Base-by-base conservation (phyloP, 352 stramenopile genomes). In the Globisporangium canariense region DNA sequence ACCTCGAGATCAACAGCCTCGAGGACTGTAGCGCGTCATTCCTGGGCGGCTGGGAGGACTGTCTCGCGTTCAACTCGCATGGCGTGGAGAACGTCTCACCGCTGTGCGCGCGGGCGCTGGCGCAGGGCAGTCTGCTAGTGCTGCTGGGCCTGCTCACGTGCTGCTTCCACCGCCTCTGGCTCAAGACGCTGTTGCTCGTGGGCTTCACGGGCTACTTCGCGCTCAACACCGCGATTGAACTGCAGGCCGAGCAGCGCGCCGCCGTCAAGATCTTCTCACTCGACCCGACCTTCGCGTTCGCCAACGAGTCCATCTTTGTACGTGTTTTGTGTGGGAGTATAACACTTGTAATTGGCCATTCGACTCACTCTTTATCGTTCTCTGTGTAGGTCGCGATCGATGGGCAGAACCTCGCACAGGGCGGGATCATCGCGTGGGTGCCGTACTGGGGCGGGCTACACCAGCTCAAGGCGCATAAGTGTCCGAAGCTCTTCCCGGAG, bases 271-370 rank as follows among this genome's bases (percentile, higher is more conserved):
- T 94, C 43, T 71, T 75, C 34, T 78, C 85, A 9, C 69, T 94
- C 16, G 86, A 94, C 63, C 86, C 86, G 49, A 75, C 64, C 5
- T 91, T 93, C 58, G 86, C 86, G 41, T 93, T 91, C 32, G 83
- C 76, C 20, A 94, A 94, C 69, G 86, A 94, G 61, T 83, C 65
- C 54, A 92, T 93, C 53, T 91, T 93, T 54, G 86, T 94, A 75
- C 64, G 86, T 68, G 28, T n/a, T 25, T 25, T 25, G 5, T 63
- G n/a, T 60, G 46, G 11, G 22, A 34, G 58, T 0, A 14, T 65
- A 25, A 36, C 38, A 16, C 13, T n/a, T 59, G 18, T 41, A 47
- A 11, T 36, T 28, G 14, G 32, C 8, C 46, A 38, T 28, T 34
- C 5, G 45, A 32, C 16, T 60, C n/a, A 13, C 20, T 10, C 32